Evolutionary conservation across 2,329 filamentous ascomycete genomes (phyloP).

Genomic region (Byssochlamys sp.): DNA sequence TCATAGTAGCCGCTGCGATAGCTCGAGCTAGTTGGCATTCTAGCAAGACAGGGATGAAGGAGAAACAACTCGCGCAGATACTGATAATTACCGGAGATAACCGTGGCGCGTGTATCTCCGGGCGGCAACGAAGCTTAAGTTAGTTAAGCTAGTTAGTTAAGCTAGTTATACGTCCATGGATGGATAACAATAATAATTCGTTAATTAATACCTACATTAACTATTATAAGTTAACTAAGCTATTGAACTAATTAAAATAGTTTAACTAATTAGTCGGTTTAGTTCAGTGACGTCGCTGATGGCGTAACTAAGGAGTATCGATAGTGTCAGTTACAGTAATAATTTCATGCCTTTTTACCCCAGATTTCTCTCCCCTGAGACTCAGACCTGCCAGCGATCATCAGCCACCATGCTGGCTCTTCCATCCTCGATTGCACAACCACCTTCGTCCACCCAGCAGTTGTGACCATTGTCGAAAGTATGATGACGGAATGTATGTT

Average conservation of each 20-base stretch:
- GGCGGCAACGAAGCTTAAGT: background rate
- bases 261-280: too few relatives aligned
- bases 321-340: background rate
- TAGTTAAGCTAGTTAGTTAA: too few relatives aligned
- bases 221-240: too few relatives aligned
- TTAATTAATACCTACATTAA: too few relatives aligned
- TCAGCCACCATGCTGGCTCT: background rate
- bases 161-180: background rate
- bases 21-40: background rate
- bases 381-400: background rate
- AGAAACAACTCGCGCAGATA: too few relatives aligned
- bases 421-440: background rate
- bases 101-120: background rate
- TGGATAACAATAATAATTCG: background rate
- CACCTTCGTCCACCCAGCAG: background rate
- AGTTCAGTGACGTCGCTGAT: too few relatives aligned
- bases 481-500: slow-evolving; percentile 7
- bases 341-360: background rate
- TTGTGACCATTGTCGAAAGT: background rate
- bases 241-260: too few relatives aligned
- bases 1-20: background rate
- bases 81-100: background rate
- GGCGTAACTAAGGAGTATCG: too few relatives aligned
- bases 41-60: background rate
- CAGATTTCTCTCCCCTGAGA: background rate